Percentiles rank a stretch among this genome's conserved stretches.
Evolutionary conservation across 2,329 filamentous ascomycete species (phyloP).

Genomic region (Penicillium italicum): DNA sequence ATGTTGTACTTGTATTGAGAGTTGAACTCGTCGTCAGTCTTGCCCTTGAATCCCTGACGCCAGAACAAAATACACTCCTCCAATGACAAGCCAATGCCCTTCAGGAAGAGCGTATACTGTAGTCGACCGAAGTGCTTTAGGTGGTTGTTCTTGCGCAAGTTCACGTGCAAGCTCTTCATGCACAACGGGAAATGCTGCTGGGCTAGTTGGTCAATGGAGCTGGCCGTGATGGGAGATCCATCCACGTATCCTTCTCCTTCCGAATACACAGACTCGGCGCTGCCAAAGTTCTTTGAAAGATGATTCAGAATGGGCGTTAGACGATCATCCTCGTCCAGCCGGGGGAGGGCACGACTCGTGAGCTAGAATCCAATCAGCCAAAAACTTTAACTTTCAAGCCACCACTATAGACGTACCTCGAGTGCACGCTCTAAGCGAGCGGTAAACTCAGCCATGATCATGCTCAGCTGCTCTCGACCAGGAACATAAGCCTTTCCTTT

Average conservation of each 20-base stretch:
- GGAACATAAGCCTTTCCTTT: conserved; percentile 89
- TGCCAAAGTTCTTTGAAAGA: conserved; percentile 92
- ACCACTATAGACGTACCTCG: conserved; percentile 57
- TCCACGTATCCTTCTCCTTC: conserved; percentile 61
- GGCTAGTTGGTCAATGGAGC: conserved; percentile 74
- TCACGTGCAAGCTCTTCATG: conserved; percentile 87
- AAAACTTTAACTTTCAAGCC: conserved; percentile 5
- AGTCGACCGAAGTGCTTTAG: conserved; percentile 90
- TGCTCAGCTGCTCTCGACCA: conserved; percentile 76
- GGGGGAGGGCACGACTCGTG: conserved; percentile 83
- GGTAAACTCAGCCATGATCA: conserved; percentile 86
- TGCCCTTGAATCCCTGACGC: conserved; percentile 77
- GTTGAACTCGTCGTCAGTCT: conserved; percentile 92
- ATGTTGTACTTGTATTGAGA: conserved; percentile 98
- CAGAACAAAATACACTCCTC: conserved; percentile 92
- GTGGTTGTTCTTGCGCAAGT: conserved; percentile 80
- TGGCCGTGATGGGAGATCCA: conserved; percentile 71
- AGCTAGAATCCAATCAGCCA: conserved; percentile 51
- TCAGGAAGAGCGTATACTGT: conserved; percentile 94
- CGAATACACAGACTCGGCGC: conserved; percentile 79
- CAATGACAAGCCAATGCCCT: conserved; percentile 87
- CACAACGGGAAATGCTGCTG: conserved; percentile 81
- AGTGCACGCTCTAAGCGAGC: conserved; percentile 74
- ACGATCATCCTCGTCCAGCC: conserved; percentile 93
- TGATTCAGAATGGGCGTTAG: conserved; percentile 72